Base-by-base conservation (phyloP, 352 stramenopile genomes). In the Globisporangium nagaii region DNA sequence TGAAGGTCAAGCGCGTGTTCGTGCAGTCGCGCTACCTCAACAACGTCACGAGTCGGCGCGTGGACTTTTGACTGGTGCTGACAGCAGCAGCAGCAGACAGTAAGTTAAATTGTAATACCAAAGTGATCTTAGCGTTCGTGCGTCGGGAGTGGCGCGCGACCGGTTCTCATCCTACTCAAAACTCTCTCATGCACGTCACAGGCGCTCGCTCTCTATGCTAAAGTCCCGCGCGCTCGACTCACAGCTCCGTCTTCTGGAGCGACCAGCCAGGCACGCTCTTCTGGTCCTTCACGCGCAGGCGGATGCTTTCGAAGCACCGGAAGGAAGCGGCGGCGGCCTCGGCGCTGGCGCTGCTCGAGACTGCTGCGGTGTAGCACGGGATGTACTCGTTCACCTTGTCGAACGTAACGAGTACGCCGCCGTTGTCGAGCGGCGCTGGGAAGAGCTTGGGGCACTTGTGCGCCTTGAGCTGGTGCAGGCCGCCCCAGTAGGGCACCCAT, bases 221-320 rank as follows among this genome's bases (percentile, higher is more conserved):
- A 28, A 32, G 19, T 39, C 12, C 43, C 45, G 10, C 39, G n/a
- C n/a, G n/a, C n/a, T n/a, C n/a, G 20, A 13, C 43, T 71, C 40
- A 81, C 56, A 83, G 54, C 53, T 78, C 68, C 51, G 68, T 70
- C 36, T 71, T 47, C 35, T 82, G 62, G 5, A 93, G 68, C 52
- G 83, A 93, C 83, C 83, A 93, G 19, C 83, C 83, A 19, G 80
- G 80, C 22, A 90, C 72, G 52, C 80, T 91, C 59, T 82, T 86
- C 27, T 78, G 75, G 58, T 93, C 80, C 63, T 93, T 90, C n/a
- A 93, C 80, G 27, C 83, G 80, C 70, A 93, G 60, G 0, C 70
- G 71, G 49, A 93, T 73, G 46, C 59, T 60, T 46, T 90, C 80
- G 54, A 89, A 93, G 65, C 83, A 93, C 60, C 73, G 69, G 55